Evolutionary conservation across 139 green algal species (phyloP).

Genomic region (Astrephomene gubernaculifera): DNA sequence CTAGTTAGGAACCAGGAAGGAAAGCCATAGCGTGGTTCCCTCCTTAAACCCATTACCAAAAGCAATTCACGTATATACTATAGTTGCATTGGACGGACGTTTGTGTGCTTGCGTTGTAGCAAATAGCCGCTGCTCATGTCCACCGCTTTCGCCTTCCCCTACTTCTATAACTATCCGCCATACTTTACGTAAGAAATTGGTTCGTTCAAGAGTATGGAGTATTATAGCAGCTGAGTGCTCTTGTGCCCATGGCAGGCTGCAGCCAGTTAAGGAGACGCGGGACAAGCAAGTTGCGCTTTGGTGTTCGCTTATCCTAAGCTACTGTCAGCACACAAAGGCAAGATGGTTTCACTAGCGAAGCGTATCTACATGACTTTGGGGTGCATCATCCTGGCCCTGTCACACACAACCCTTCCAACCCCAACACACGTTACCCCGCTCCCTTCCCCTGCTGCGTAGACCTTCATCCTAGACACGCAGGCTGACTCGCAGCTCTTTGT

Average conservation of each 20-base stretch:
- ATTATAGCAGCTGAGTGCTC: background rate
- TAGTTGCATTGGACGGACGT: too few relatives aligned
- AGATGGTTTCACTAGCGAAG: too few relatives aligned
- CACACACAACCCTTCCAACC: background rate
- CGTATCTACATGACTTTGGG: too few relatives aligned
- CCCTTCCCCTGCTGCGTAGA: slow-evolving; percentile 46
- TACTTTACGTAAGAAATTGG: slow-evolving; percentile 77
- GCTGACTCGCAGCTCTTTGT: slow-evolving; percentile 71
- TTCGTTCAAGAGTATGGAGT: background rate
- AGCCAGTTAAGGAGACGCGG: slow-evolving; percentile 86
- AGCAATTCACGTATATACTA: too few relatives aligned
- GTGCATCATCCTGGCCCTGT: background rate
- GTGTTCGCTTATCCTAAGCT: slow-evolving; percentile 78
- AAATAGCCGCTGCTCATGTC: too few relatives aligned
- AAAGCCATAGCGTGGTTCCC: too few relatives aligned
- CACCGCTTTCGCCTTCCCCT: slow-evolving; percentile 64
- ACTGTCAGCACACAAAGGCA: slow-evolving; percentile 80
- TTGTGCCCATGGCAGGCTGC: slow-evolving; percentile 67
- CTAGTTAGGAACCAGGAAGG: too few relatives aligned
- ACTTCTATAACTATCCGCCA: slow-evolving; percentile 79
- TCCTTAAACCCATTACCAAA: too few relatives aligned
- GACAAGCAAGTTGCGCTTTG: slow-evolving; percentile 83
- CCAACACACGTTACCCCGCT: background rate
- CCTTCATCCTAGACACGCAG: slow-evolving; percentile 64
- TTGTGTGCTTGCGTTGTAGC: too few relatives aligned